Evolutionary conservation across 345 rosid species (phyloP).

Genomic region (Isatis tinctoria): DNA sequence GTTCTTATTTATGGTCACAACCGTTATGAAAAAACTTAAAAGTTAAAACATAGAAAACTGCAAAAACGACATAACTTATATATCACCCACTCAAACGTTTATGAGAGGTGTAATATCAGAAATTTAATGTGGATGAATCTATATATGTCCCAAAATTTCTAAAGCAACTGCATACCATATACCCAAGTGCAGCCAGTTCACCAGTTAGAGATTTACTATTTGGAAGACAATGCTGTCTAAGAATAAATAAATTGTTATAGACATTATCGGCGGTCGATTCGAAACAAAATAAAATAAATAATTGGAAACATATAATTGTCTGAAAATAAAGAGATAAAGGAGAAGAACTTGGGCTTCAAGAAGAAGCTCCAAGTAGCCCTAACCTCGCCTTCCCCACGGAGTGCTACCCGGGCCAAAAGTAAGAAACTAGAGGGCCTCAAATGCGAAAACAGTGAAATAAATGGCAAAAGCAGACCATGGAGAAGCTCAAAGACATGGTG

Average conservation of each 20-base stretch:
- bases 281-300: neutral
- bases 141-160: neutral
- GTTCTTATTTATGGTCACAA: too few species aligned
- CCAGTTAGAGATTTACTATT: neutral
- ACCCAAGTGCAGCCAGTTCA: neutral
- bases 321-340: neutral
- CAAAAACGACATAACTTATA: neutral
- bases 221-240: neutral
- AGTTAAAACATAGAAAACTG: neutral
- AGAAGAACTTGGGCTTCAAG: neutral
- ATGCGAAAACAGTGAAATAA: neutral
- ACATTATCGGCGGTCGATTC: neutral
- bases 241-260: neutral
- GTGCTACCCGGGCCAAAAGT: neutral
- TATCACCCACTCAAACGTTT: too few species aligned
- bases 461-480: neutral
- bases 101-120: too few species aligned
- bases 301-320: neutral
- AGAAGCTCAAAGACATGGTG: neutral
- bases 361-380: neutral
- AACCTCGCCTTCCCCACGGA: neutral
- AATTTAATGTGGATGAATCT: neutral
- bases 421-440: neutral
- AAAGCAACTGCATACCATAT: neutral
- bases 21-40: neutral